These are phyloP conservation scores for Xerocomellus intermedius DNA, from an alignment of 768 basidiomycete species.

Conservation along the genomic window DNA sequence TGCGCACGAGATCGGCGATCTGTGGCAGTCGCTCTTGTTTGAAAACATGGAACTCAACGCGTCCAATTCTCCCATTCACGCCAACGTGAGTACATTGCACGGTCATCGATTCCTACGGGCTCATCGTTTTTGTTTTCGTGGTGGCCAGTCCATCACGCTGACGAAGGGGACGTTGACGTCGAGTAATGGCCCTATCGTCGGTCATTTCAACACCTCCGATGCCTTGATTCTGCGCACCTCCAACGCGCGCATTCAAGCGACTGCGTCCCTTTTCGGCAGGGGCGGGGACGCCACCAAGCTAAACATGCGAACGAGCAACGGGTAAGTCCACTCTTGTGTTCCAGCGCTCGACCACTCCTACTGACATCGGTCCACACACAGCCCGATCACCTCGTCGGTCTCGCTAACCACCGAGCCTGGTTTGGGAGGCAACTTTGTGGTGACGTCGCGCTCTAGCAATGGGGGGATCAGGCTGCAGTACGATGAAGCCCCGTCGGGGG, in stretches of 20 bases:
- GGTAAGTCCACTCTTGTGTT: constrained; percentile 1
- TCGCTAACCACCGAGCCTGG: constrained; percentile 29
- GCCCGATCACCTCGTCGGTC: constrained; percentile 19
- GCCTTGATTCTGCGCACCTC: constrained; percentile 32
- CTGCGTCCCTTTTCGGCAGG: constrained; percentile 23
- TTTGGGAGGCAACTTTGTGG: constrained; percentile 30
- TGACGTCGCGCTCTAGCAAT: constrained; percentile 37
- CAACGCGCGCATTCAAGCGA: constrained; percentile 34
- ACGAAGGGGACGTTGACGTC: constrained; percentile 23
- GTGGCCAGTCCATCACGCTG: constrained; percentile 34
- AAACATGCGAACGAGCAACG: constrained; percentile 25
- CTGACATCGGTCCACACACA: not conserved
- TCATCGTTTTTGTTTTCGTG: not conserved
- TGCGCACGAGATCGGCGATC: constrained; percentile 26
- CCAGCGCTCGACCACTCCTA: rapidly evolving
- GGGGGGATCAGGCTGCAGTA: constrained; percentile 27
- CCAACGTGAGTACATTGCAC: constrained; percentile 24
- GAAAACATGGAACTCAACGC: constrained; percentile 21
- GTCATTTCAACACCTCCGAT: constrained; percentile 35
- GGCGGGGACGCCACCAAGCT: not conserved
- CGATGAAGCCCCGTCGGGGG: constrained; percentile 29
- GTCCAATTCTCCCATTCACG: constrained; percentile 27
- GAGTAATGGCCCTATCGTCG: constrained; percentile 36
- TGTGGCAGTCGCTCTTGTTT: constrained; percentile 31
- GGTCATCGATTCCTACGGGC: not conserved